Percentiles rank a stretch among this genome's conserved stretches.
These are phyloP conservation scores for Neonectria neomacrospora DNA, from an alignment of 2,329 filamentous ascomycete species.

Conservation along the genomic window DNA sequence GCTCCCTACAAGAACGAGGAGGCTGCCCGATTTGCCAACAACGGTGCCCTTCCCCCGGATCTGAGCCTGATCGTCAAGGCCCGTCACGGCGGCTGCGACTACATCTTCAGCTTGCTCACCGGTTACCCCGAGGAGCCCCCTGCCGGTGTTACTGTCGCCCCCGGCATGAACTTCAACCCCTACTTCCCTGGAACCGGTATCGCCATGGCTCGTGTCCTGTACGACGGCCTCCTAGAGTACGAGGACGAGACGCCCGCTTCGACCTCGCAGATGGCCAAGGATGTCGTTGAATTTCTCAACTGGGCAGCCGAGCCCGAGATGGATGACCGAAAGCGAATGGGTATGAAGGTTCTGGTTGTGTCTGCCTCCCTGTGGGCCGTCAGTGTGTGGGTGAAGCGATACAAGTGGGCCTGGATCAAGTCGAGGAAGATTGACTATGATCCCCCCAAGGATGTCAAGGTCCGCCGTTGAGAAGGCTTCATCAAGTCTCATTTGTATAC, in stretches of 20 bases:
- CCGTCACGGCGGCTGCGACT: conserved; percentile 96
- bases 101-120: conserved; percentile 96
- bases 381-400: conserved; percentile 98
- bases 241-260: conserved; percentile 95
- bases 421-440: conserved; percentile 92
- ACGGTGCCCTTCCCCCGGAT: conserved; percentile 96
- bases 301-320: conserved; percentile 99
- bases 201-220: conserved; percentile 98
- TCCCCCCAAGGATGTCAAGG: conserved; percentile 70
- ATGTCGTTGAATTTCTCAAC: conserved; percentile 98
- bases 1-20: conserved; percentile 98
- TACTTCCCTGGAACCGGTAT: conserved; percentile 99
- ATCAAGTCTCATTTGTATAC: conserved; percentile 53
- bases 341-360: conserved; percentile 92
- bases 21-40: conserved; percentile 97
- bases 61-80: conserved; percentile 98
- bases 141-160: conserved; percentile 84
- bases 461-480: conserved; percentile 58
- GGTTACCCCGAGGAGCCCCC: conserved; percentile 97
- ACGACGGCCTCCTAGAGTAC: conserved; percentile 97
- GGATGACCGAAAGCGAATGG: conserved; percentile 99
- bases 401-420: conserved; percentile 99
- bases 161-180: conserved; percentile 99
- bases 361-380: conserved; percentile 82
- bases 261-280: conserved; percentile 99